These are phyloP conservation scores for Colletotrichum orbiculare DNA, from an alignment of 2,329 filamentous ascomycete genomes.

Conservation along the genomic window DNA sequence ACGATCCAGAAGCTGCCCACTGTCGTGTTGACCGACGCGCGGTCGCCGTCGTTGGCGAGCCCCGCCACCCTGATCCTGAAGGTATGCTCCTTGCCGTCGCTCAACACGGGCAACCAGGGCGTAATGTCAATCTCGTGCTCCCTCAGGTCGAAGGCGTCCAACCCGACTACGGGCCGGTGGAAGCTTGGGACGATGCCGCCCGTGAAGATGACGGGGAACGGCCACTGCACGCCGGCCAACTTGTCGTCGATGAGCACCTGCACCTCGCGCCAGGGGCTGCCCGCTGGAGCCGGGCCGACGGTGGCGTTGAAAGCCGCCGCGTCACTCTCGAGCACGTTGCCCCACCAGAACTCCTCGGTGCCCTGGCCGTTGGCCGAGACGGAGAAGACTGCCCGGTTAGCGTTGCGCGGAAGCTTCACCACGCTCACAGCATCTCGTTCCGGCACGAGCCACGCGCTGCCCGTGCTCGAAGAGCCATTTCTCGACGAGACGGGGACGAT, in stretches of 20 bases:
- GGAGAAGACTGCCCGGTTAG: constrained; percentile 76
- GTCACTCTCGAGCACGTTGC: constrained; percentile 75
- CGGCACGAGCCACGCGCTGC: constrained; percentile 77
- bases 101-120: constrained; percentile 77
- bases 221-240: constrained; percentile 82
- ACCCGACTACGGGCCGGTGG: constrained; percentile 82
- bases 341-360: constrained; percentile 88
- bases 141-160: constrained; percentile 81
- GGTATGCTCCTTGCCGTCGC: constrained; percentile 71
- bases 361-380: constrained; percentile 83
- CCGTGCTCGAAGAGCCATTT: constrained; percentile 58
- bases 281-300: constrained; percentile 70
- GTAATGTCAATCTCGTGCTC: constrained; percentile 88
- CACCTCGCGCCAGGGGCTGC: constrained; percentile 81
- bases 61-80: constrained; percentile 77
- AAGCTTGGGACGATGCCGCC: constrained; percentile 82
- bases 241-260: constrained; percentile 79
- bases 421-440: constrained; percentile 68
- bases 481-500: constrained; percentile 75
- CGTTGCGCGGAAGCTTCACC: constrained; percentile 73
- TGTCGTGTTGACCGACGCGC: constrained; percentile 60
- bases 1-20: constrained; percentile 79
- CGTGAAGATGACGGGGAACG: constrained; percentile 85
- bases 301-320: constrained; percentile 67
- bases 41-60: constrained; percentile 65